Percentiles rank a stretch among this genome's conserved stretches.
phyloP scores from a whole-genome alignment of 306 rosid species.

The Argentina anserina region DNA sequence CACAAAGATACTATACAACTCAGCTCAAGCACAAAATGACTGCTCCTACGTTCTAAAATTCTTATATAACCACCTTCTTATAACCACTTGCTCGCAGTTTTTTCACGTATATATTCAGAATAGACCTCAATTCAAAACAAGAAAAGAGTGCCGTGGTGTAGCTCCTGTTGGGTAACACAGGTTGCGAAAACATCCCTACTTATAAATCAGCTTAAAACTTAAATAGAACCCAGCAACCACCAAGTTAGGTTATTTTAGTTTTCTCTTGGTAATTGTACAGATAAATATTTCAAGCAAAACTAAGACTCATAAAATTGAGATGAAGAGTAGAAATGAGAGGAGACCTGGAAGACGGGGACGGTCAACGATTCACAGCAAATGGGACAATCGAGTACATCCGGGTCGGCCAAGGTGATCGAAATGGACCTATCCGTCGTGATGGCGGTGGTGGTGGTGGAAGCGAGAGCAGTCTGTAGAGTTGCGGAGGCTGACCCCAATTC shows the following conservation, averaged over 20 bases:
- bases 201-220: no score
- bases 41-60: not conserved
- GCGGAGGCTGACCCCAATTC: not conserved
- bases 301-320: no score
- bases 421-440: conserved; percentile 19
- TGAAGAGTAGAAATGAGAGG: not conserved
- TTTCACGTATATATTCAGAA: not conserved
- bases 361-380: conserved; percentile 67
- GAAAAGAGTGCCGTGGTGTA: not conserved
- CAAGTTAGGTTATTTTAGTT: no score
- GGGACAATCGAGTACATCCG: conserved; percentile 76
- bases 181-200: no score
- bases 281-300: no score
- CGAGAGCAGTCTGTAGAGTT: not conserved
- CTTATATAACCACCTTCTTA: not conserved
- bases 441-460: not conserved
- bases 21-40: not conserved
- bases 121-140: not conserved
- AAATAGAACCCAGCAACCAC: no score
- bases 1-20: not conserved
- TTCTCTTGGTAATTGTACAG: no score
- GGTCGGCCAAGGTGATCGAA: conserved; percentile 46
- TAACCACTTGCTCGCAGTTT: not conserved
- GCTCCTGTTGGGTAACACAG: not conserved
- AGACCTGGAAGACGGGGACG: conserved; percentile 70